Evolutionary conservation across 192 early-diverging fungal species (phyloP).

Genomic region (Powellomyces hirtus): DNA sequence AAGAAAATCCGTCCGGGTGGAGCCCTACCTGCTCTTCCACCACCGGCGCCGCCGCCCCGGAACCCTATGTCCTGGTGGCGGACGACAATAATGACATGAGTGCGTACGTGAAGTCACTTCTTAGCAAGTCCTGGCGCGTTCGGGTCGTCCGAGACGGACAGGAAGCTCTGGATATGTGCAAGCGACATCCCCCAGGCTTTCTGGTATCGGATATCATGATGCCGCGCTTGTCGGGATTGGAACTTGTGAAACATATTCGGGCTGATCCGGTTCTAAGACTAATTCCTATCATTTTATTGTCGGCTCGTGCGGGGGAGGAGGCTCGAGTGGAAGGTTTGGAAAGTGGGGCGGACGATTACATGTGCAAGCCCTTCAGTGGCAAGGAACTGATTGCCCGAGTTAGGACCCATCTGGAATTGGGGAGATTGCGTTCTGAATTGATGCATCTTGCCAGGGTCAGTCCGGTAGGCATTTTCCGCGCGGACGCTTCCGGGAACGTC

Average conservation of each 20-base stretch:
- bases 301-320: slow-evolving; percentile 50
- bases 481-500: neutral
- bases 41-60: neutral
- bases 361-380: slow-evolving; percentile 47
- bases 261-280: slow-evolving; percentile 29
- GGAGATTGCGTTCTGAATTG: slow-evolving; percentile 42
- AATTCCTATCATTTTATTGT: slow-evolving; percentile 51
- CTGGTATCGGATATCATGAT: slow-evolving; percentile 48
- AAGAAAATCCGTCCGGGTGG: neutral
- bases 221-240: slow-evolving; percentile 51
- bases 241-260: slow-evolving; percentile 36
- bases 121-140: neutral
- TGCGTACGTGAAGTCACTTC: slow-evolving; percentile 11
- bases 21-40: no score
- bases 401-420: slow-evolving; percentile 44
- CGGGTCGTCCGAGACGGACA: neutral
- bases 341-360: slow-evolving; percentile 6
- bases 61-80: slow-evolving; percentile 4
- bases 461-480: slow-evolving; percentile 16
- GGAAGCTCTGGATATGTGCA: neutral
- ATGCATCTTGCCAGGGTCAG: neutral
- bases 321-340: slow-evolving; percentile 46
- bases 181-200: neutral
- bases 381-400: slow-evolving; percentile 49
- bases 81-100: slow-evolving; percentile 29